Conservation (phyloP, 2,329 filamentous ascomycete species). For the Colletotrichum tanaceti region DNA sequence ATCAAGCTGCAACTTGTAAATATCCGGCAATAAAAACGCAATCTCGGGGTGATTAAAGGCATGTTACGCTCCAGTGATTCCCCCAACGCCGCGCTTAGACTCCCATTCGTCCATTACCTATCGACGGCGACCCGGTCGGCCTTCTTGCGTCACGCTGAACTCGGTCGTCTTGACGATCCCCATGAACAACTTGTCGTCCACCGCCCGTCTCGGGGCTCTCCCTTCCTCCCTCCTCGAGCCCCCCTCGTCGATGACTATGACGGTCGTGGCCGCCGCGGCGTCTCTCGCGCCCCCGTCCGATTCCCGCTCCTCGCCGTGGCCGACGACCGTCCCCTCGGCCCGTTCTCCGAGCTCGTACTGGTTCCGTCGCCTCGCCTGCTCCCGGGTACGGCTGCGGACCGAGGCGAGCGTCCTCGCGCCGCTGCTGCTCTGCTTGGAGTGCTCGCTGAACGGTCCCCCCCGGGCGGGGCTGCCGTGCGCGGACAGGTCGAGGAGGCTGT, state of each 20-base stretch:
- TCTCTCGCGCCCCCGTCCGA: too few relatives aligned
- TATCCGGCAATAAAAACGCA: too few relatives aligned
- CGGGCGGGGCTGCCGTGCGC: conserved; percentile 1
- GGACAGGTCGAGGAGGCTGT: conserved; percentile 45
- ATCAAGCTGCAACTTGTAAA: too few relatives aligned
- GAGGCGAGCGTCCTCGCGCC: neutral
- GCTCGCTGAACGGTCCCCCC: neutral
- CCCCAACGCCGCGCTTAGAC: too few relatives aligned
- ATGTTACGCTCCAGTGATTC: too few relatives aligned
- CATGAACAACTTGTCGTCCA: neutral
- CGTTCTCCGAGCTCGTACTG: conserved; percentile 4
- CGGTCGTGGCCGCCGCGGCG: neutral
- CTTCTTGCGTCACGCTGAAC: neutral
- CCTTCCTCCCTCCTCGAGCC: neutral
- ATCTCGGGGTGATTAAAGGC: too few relatives aligned
- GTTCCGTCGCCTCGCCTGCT: neutral
- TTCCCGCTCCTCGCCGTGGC: conserved; percentile 4
- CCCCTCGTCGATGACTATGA: neutral
- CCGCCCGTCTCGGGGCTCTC: too few relatives aligned
- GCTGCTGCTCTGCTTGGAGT: neutral
- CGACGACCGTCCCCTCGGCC: neutral
- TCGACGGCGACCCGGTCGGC: neutral
- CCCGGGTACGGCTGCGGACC: neutral
- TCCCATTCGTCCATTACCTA: neutral
- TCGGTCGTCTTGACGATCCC: conserved; percentile 6